phyloP scores from a whole-genome alignment of 1,284 basidiomycete genomes.

The Ganoderma multipileum region DNA sequence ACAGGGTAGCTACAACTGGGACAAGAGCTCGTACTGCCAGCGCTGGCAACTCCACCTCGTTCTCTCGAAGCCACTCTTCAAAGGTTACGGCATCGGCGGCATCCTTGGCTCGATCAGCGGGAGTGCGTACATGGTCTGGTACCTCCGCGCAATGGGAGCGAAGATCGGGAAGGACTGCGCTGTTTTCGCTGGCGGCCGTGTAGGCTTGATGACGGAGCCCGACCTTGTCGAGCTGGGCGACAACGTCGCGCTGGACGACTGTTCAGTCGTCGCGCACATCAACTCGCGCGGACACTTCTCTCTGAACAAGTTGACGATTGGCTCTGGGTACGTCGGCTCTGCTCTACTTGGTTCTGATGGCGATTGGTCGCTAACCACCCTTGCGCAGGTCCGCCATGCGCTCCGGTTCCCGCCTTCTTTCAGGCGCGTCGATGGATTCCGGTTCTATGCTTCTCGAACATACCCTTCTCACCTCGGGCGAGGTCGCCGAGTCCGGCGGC shows the following conservation, averaged over 20 bases:
- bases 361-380: background rate
- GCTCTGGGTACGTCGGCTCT: slow-evolving; percentile 18
- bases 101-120: slow-evolving; percentile 27
- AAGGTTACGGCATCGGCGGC: slow-evolving; percentile 28
- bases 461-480: slow-evolving; percentile 53
- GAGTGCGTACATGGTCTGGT: slow-evolving; percentile 30
- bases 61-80: slow-evolving; percentile 29
- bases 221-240: slow-evolving; percentile 31
- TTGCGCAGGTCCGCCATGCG: slow-evolving; percentile 36
- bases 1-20: slow-evolving; percentile 31
- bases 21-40: slow-evolving; percentile 33
- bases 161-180: slow-evolving; percentile 30
- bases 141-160: slow-evolving; percentile 28
- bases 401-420: slow-evolving; percentile 54
- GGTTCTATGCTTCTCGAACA: slow-evolving; percentile 55
- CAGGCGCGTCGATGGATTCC: slow-evolving; percentile 57
- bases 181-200: slow-evolving; percentile 28
- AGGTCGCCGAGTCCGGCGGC: slow-evolving; percentile 49
- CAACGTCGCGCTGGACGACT: slow-evolving; percentile 29
- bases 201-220: slow-evolving; percentile 31
- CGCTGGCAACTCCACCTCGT: slow-evolving; percentile 33
- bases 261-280: slow-evolving; percentile 32
- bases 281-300: slow-evolving; percentile 32
- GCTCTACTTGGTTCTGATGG: background rate
- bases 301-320: slow-evolving; percentile 26